Percentiles rank a stretch among this genome's conserved stretches.
Evolutionary conservation across 1,139 yeast genomes (phyloP).

Genomic region (Diutina siamensis): DNA sequence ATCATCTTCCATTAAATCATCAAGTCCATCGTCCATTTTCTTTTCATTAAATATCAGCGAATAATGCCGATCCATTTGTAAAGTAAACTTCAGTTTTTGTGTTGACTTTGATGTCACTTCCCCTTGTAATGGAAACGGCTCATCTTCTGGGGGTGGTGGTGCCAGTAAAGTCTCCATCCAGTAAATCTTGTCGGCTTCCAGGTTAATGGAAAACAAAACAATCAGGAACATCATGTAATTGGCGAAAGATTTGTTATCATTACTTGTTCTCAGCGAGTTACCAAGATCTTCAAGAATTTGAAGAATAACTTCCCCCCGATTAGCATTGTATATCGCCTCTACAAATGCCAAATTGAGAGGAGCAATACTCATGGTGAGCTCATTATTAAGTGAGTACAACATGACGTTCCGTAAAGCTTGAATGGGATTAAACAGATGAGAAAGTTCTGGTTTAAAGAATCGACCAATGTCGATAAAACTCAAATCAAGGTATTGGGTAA

Average conservation of each 20-base stretch:
- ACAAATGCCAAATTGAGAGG: background rate
- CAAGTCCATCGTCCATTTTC: background rate
- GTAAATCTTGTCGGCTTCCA: constrained; percentile 6
- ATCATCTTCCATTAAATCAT: constrained; percentile 5
- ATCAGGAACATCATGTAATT: background rate
- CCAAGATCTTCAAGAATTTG: background rate
- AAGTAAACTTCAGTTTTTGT: constrained; percentile 7
- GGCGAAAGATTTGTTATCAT: background rate
- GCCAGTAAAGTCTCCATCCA: background rate
- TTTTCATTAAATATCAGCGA: constrained; percentile 10
- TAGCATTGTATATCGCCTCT: background rate
- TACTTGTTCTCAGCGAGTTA: constrained; percentile 2
- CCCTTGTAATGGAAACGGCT: constrained; percentile 7
- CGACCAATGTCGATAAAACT: background rate
- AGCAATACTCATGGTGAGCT: constrained; percentile 8
- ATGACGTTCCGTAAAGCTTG: constrained; percentile 6
- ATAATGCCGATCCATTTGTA: constrained; percentile 10
- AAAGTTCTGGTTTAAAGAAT: background rate
- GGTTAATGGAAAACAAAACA: constrained; percentile 7
- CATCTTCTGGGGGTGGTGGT: constrained; percentile 6
- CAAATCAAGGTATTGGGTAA: constrained; percentile 1
- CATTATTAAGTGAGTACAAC: constrained; percentile 6
- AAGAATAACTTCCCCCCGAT: background rate
- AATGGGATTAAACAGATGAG: background rate
- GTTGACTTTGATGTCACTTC: too few relatives aligned